A percentile compares a stretch with the other conserved stretches of the same genome.
Conservation (phyloP, 2,329 filamentous ascomycete genomes). For the Fusarium phyllophilum region DNA sequence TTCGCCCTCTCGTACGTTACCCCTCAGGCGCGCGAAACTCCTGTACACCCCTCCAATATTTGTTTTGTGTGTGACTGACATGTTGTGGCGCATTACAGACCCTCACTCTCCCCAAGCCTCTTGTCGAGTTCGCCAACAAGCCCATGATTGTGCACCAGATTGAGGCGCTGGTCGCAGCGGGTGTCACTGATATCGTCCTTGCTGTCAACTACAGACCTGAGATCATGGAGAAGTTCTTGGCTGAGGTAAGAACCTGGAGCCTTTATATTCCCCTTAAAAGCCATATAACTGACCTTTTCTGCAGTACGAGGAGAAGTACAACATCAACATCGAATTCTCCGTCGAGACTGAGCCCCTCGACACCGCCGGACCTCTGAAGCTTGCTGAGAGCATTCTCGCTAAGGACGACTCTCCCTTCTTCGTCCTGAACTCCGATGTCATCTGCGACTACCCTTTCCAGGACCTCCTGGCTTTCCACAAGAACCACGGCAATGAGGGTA, state of each 20-base stretch:
- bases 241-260: conserved; percentile 71
- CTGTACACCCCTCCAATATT: conserved; percentile 14
- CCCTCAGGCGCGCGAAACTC: conserved; percentile 21
- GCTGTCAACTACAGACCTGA: conserved; percentile 99
- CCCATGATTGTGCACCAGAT: conserved; percentile 99
- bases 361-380: conserved; percentile 93
- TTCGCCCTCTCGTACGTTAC: conserved; percentile 87
- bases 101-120: conserved; percentile 93
- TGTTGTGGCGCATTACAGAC: conserved; percentile 66
- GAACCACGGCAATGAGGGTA: conserved; percentile 91
- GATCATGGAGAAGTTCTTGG: conserved; percentile 93
- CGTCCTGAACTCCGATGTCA: conserved; percentile 97
- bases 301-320: conserved; percentile 90
- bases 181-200: conserved; percentile 96
- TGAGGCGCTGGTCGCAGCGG: conserved; percentile 89
- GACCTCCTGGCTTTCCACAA: conserved; percentile 93
- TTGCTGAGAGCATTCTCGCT: conserved; percentile 89
- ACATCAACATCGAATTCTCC: conserved; percentile 96
- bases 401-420: conserved; percentile 98
- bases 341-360: conserved; percentile 96
- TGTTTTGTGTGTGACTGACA: conserved; percentile 33
- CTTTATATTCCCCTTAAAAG: not conserved
- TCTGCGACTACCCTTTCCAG: conserved; percentile 96
- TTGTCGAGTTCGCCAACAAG: conserved; percentile 98
- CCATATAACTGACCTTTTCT: conserved; percentile 12